Evolutionary conservation across 345 rosid genomes (phyloP), one percentile per base, ranked within the genome.

Genomic region (Corchorus capsularis): DNA sequence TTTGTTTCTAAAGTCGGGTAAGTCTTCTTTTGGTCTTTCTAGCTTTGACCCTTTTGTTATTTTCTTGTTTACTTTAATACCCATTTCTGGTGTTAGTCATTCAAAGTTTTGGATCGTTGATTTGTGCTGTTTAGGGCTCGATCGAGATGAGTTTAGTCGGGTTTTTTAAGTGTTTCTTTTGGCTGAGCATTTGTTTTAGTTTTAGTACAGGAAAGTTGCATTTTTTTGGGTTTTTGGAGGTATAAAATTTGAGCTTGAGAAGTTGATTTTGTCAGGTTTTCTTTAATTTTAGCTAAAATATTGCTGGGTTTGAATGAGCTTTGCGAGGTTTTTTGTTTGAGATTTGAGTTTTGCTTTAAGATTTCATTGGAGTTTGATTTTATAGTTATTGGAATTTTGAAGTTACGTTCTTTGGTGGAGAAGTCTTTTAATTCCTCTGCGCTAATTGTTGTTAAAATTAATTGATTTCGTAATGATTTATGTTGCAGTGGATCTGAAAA

Each of bases 81-180:
- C 79, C 79, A 70, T 70, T 75, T 55, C 46, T 27, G 15, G 54
- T 70, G 71, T 69, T 41, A 64, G 53, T 66, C 2, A 2, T 54
- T 72, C 27, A 17, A 8, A 43, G 41, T 64, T 64, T 13, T 78
- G 80, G 78, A 81, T 80, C 73, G 63, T 74, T 77, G 84, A 84
- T 84, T 73, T 78, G 53, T 64, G 81, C 46, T 61, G 53, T 9
- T 80, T 76, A 63, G 73, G 86, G 74, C 75, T 88, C 76, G 88
- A 86, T 87, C 86, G 81, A 85, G 79, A 73, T 79, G 49, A 53
- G 73, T 83, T 79, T 75, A 49, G 35, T 63, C 77, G 52, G 53
- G 69, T 32, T 54, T 12, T 39, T 41, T 37, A 20, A 69, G 71
- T 45, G 20, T 71, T 17, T 53, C 71, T 5, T 71, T 49, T 10